Base-by-base conservation (phyloP, 2,329 filamentous ascomycete species). In the Claviceps maximensis region DNA sequence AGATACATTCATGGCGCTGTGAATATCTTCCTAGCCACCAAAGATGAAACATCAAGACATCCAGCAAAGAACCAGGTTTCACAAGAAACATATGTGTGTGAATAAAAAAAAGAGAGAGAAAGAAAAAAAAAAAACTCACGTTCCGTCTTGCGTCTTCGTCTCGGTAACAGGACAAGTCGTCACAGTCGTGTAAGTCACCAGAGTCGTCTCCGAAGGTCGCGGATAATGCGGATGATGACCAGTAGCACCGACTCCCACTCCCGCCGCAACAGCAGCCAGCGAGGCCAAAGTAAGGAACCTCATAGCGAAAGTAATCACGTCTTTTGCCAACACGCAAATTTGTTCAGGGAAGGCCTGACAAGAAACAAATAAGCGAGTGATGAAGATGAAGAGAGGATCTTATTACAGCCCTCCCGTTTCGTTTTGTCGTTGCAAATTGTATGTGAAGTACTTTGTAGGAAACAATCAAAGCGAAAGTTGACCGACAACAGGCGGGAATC, bases 121-220 rank as follows among this genome's bases (percentile, higher is more conserved):
- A 13, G 4, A 23, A 10, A 40, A 40, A 40, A 4, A 29, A 33
- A 33, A n/a, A 49, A 67, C 70, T 69, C 62, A 72, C 70, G 65
- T 66, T 63, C 70, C 71, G 40, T 62, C 59, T 15, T 61, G 56
- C 17, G 70, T 71, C 53, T 68, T 60, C 13, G 73, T 75, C 36
- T 66, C 64, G 10, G 71, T 74, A 55, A 72, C 64, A 12, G 74
- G 73, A 60, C 74, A 76, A 49, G 71, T 65, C 4, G 71, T 74
- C 13, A 69, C 67, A 23, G 69, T 73, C 48, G 66, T 69, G 54
- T 72, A 73, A 52, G 65, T 72, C 50, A 60, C 59, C 44, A 58
- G 51, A 15, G 61, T 62, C 50, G 61, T 56, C 49, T 25, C 29
- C 17, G 54, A 56, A 17, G 38, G 21, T 12, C 54, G 56, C 10